These are phyloP conservation scores for Lactarius tabidus DNA, from an alignment of 768 basidiomycete genomes.

Conservation along the genomic window DNA sequence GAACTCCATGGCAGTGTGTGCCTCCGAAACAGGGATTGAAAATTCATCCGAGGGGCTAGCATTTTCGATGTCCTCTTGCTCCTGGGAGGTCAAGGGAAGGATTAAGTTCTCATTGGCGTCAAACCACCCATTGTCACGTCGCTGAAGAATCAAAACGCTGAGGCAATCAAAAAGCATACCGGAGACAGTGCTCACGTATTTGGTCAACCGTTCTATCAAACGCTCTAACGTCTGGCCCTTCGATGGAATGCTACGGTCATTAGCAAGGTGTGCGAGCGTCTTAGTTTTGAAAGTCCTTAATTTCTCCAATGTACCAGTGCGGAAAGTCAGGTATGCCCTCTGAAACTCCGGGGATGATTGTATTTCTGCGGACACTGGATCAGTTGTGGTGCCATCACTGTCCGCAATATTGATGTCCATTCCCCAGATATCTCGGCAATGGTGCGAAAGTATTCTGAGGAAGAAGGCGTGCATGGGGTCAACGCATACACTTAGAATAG, in stretches of 20 bases:
- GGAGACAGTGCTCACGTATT: not conserved
- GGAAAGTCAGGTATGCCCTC: not conserved
- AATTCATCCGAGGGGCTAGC: not conserved
- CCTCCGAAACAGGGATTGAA: not conserved
- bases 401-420: not conserved
- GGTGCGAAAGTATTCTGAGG: constrained; percentile 19
- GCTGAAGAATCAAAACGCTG: not conserved
- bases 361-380: not conserved
- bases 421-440: constrained; percentile 21
- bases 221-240: not conserved
- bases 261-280: not conserved
- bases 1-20: not conserved
- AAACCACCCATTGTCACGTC: not conserved
- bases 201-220: not conserved
- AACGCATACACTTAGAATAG: constrained; percentile 18
- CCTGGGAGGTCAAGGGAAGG: not conserved
- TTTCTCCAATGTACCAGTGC: not conserved
- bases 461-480: constrained; percentile 31
- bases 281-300: not conserved
- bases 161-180: not conserved
- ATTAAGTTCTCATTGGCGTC: not conserved
- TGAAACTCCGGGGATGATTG: not conserved
- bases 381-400: not conserved
- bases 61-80: not conserved
- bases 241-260: not conserved